Evolutionary conservation across 2,329 filamentous ascomycete species (phyloP).

Genomic region (Periconia digitata): DNA sequence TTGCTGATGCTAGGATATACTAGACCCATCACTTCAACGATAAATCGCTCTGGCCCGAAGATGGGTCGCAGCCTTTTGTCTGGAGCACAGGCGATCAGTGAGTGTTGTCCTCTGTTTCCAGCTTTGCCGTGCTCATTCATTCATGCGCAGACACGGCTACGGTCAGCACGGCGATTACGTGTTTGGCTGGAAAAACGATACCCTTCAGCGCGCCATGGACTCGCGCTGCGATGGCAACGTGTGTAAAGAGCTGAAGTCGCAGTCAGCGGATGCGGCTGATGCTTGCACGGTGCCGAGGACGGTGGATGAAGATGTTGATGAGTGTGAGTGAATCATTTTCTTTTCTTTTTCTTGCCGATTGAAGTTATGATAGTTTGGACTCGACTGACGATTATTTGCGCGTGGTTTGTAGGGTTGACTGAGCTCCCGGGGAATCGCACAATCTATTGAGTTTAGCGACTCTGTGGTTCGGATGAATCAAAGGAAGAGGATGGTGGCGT

Average conservation of each 20-base stretch:
- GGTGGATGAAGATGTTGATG: slow-evolving; percentile 28
- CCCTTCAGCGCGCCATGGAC: slow-evolving; percentile 32
- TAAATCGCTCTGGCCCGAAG: slow-evolving; percentile 17
- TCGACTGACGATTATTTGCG: not conserved
- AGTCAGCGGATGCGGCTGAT: slow-evolving; percentile 25
- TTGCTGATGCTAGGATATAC: slow-evolving; percentile 2
- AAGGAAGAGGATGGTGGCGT: no score
- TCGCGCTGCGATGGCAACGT: slow-evolving; percentile 24
- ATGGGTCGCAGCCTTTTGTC: slow-evolving; percentile 28
- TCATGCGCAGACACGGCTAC: slow-evolving; percentile 8
- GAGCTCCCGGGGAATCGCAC: slow-evolving; percentile 4
- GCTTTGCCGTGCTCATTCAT: not conserved
- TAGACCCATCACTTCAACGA: slow-evolving; percentile 25
- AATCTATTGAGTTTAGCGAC: no score
- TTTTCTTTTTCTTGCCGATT: not conserved
- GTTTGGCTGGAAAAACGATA: slow-evolving; percentile 34
- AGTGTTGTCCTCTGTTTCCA: slow-evolving; percentile 12
- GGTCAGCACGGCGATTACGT: slow-evolving; percentile 34
- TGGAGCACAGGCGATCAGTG: slow-evolving; percentile 31
- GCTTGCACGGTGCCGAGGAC: slow-evolving; percentile 23
- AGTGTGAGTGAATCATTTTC: slow-evolving; percentile 33
- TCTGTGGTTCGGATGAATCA: no score
- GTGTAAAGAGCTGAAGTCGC: slow-evolving; percentile 22
- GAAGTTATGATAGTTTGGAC: no score
- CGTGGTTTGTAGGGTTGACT: slow-evolving; percentile 8